phyloP scores from a whole-genome alignment of 169 alveolate species.

The Ichthyophthirius multifiliis region DNA sequence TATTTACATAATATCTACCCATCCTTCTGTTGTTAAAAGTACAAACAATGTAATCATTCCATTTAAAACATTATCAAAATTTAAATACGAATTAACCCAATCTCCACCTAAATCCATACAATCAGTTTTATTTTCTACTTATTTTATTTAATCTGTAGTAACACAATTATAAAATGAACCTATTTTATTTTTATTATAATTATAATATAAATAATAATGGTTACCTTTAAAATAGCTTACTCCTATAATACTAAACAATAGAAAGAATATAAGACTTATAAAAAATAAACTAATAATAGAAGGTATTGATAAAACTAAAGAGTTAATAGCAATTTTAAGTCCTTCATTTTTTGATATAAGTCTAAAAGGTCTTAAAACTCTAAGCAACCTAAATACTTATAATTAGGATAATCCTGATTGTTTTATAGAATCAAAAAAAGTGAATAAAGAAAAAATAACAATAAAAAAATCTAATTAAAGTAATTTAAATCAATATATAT shows the following conservation, averaged over 20 bases:
- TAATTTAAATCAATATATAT: not conserved
- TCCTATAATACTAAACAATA: conserved; percentile 62
- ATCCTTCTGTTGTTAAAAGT: conserved; percentile 71
- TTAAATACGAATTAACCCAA: conserved; percentile 48
- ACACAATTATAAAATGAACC: conserved; percentile 24
- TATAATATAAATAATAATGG: not conserved
- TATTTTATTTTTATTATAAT: not conserved
- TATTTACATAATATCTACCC: conserved; percentile 67
- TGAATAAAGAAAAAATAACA: not conserved
- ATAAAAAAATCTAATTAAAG: not conserved
- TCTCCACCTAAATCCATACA: conserved; percentile 69
- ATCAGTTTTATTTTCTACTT: not conserved
- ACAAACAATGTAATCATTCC: conserved; percentile 55
- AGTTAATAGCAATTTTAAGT: conserved; percentile 52
- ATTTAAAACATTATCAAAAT: conserved; percentile 59
- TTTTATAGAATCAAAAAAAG: not conserved
- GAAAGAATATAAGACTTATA: conserved; percentile 46
- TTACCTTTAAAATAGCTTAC: conserved; percentile 54
- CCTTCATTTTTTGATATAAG: conserved; percentile 62
- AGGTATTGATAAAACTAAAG: conserved; percentile 46
- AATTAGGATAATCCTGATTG: too few species aligned
- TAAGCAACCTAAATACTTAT: conserved; percentile 53
- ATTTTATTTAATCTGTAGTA: not conserved
- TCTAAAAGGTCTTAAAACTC: conserved; percentile 59
- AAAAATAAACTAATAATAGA: conserved; percentile 44